Base-by-base conservation (phyloP, 169 alveolate genomes). In the Plasmodium sp. region DNA sequence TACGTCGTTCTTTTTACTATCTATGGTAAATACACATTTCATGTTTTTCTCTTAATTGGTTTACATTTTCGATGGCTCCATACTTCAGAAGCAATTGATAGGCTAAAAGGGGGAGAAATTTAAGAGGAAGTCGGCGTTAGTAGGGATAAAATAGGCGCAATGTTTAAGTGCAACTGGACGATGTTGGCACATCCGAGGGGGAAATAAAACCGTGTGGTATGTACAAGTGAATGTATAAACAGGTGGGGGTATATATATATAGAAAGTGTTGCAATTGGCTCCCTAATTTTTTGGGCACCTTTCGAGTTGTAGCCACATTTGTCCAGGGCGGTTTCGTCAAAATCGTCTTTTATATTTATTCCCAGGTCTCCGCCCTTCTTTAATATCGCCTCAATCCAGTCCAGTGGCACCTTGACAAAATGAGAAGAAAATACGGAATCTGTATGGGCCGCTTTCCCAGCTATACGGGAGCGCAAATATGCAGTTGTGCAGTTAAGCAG, bases 361-460 rank as follows among this genome's bases (percentile, higher is more conserved):
- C 94, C 94, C 62, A 88, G 73, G 36, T 88, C 94, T 79, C 94
- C 94, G 3, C 94, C 94, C 54, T 81, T 88, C 80, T 88, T 79
- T 88, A 88, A 74, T 79, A 88, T 88, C 18, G 91, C 94, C 48
- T 88, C 94, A 39, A 88, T 88, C 94, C 94, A 88, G 72, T 88
- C 94, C 31, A 88, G 45, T 16, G 94, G 94, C 14, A 88, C 94
- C 94, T 88, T 80, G 41, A 16, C 31, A 43, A 31, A 84, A 75
- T 43, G 36, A 43, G 48, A 45, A n/a, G 27, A 22, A 34, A 22
- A 84, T 5, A 73, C 22, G 14, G 33, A 3, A 75, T 75, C 62
- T 2, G 18, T 27, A 27, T 10, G 16, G n/a, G 5, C 0, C 27
- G 31, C 45, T 5, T 75, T 22, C 7, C 62, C 7, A 36, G n/a